Percentiles rank a stretch among this genome's conserved stretches.
These are phyloP conservation scores for Saccharomycopsis capsularis DNA, from an alignment of 805 yeast genomes.

Conservation along the genomic window DNA sequence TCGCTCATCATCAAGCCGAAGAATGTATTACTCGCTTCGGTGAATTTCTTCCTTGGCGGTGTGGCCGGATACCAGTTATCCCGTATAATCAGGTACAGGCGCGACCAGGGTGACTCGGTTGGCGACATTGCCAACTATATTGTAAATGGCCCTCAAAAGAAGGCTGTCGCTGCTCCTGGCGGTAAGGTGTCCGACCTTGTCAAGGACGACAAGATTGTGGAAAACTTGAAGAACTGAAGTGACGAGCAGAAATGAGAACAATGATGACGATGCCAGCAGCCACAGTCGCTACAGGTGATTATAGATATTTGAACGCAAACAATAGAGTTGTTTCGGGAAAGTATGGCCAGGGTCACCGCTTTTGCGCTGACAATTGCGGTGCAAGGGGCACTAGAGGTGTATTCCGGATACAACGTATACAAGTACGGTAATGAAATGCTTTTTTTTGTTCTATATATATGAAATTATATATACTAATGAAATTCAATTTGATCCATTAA, in stretches of 20 bases:
- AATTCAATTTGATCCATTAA: too few relatives aligned
- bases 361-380: too few relatives aligned
- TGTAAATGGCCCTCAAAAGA: slow-evolving; percentile 36
- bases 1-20: slow-evolving; percentile 87
- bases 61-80: slow-evolving; percentile 82
- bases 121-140: slow-evolving; percentile 53
- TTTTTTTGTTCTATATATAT: too few relatives aligned
- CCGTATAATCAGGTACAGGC: slow-evolving; percentile 66
- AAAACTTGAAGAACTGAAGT: slow-evolving; percentile 4
- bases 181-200: slow-evolving; percentile 9
- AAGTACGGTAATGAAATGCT: too few relatives aligned
- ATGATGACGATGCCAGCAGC: too few relatives aligned
- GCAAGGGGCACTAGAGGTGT: too few relatives aligned
- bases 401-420: too few relatives aligned
- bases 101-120: slow-evolving; percentile 53
- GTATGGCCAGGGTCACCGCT: too few relatives aligned
- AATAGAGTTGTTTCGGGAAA: too few relatives aligned
- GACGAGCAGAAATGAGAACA: background rate
- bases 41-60: slow-evolving; percentile 84
- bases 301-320: too few relatives aligned
- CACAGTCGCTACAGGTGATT: background rate
- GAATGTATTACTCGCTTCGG: slow-evolving; percentile 82
- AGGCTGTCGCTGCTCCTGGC: background rate
- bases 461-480: too few relatives aligned
- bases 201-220: slow-evolving; percentile 7